Conservation (phyloP, 2,329 filamentous ascomycete species). For the Pestalotiopsis sp. region DNA sequence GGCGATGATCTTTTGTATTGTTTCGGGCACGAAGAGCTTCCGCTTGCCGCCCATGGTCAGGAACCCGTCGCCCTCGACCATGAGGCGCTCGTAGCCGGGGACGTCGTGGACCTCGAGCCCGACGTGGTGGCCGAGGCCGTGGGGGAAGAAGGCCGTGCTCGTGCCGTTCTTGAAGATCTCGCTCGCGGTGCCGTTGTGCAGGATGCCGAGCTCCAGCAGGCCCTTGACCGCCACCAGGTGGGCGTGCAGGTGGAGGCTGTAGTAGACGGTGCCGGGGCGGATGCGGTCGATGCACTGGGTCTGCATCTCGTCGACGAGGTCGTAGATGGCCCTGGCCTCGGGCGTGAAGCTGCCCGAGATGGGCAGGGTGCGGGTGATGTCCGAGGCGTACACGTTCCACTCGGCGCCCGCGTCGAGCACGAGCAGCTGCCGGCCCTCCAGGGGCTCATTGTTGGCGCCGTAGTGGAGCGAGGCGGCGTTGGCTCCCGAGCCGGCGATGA, state of each 20-base stretch:
- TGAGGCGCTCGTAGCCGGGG: constrained; percentile 8
- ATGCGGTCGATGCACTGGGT: constrained; percentile 68
- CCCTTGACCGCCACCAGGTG: constrained; percentile 71
- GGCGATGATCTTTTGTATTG: constrained; percentile 30
- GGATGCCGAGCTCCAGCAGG: constrained; percentile 69
- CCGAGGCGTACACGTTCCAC: constrained; percentile 81
- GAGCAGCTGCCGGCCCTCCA: constrained; percentile 70
- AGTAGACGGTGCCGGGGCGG: constrained; percentile 68
- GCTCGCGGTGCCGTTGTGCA: constrained; percentile 60
- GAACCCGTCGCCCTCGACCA: constrained; percentile 3
- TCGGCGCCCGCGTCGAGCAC: constrained; percentile 89
- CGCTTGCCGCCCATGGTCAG: constrained; percentile 23
- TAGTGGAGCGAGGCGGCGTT: constrained; percentile 90
- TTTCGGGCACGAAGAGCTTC: constrained; percentile 29
- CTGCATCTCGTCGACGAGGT: constrained; percentile 81
- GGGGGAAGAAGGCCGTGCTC: constrained; percentile 64
- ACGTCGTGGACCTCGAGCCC: constrained; percentile 64
- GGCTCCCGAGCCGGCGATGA: constrained; percentile 83
- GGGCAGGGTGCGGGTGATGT: constrained; percentile 87
- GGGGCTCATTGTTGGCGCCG: constrained; percentile 71
- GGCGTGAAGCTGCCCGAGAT: constrained; percentile 52
- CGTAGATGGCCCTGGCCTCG: constrained; percentile 64
- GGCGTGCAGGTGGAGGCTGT: constrained; percentile 71
- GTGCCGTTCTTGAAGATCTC: constrained; percentile 55
- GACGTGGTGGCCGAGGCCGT: constrained; percentile 65